These are phyloP conservation scores for Trypanosoma mega DNA, from an alignment of 208 protist genomes.

Conservation along the genomic window DNA sequence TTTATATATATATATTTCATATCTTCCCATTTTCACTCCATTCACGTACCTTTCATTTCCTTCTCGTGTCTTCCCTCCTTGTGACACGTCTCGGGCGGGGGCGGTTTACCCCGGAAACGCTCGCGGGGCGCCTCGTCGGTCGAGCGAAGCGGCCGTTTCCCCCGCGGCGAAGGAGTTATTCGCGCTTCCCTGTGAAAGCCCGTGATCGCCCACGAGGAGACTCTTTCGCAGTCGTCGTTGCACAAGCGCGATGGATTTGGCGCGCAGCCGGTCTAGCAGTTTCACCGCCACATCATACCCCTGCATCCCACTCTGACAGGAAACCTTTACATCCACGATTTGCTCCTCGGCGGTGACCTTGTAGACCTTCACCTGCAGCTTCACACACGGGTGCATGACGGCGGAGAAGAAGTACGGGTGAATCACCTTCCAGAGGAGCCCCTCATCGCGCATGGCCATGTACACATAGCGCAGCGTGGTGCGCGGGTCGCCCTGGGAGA, in stretches of 20 bases:
- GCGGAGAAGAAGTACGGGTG: conserved; percentile 74
- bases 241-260: conserved; percentile 31
- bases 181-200: background rate
- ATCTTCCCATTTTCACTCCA: no score
- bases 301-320: conserved; percentile 67
- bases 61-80: no score
- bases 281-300: conserved; percentile 48
- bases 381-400: conserved; percentile 70
- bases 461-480: conserved; percentile 58
- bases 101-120: background rate
- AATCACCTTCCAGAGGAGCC: conserved; percentile 72
- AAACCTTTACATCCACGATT: conserved; percentile 78
- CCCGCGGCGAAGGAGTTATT: background rate
- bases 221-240: conserved; percentile 4
- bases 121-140: no score
- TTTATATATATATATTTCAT: no score
- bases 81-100: no score
- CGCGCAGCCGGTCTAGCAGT: conserved; percentile 69
- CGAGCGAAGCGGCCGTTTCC: background rate
- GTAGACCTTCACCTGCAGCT: conserved; percentile 83
- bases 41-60: no score
- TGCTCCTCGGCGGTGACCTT: conserved; percentile 55
- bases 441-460: conserved; percentile 65
- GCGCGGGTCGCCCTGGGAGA: conserved; percentile 30
- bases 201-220: background rate